Evolutionary conservation across 2,329 filamentous ascomycete genomes (phyloP).

Genomic region (Cercospora zeae-maydis): DNA sequence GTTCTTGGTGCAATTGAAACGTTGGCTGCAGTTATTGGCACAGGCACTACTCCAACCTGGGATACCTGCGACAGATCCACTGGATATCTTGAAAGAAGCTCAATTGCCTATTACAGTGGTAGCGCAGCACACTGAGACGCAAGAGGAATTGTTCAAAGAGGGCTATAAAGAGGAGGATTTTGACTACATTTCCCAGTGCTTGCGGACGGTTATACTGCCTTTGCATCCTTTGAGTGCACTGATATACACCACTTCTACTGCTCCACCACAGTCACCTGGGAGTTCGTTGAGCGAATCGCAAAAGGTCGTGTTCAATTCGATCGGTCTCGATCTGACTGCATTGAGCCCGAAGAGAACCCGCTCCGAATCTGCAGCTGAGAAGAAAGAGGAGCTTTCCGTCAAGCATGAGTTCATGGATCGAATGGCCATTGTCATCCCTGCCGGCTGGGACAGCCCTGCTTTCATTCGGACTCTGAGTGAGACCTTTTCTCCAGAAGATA

Average conservation of each 20-base stretch:
- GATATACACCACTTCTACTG: constrained; percentile 40
- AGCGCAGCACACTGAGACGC: constrained; percentile 93
- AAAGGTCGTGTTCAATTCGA: constrained; percentile 82
- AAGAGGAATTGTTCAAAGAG: constrained; percentile 84
- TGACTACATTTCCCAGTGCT: constrained; percentile 88
- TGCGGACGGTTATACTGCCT: constrained; percentile 83
- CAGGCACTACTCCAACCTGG: constrained; percentile 69
- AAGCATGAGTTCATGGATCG: constrained; percentile 57
- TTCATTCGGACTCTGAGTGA: constrained; percentile 92
- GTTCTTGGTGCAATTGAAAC: constrained; percentile 83
- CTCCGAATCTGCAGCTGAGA: constrained; percentile 39
- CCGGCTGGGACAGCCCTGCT: constrained; percentile 98
- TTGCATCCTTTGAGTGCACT: constrained; percentile 55
- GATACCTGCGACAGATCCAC: constrained; percentile 56
- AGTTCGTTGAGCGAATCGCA: constrained; percentile 40
- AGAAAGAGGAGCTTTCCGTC: constrained; percentile 55
- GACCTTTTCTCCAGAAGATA: constrained; percentile 83
- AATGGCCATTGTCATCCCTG: constrained; percentile 90
- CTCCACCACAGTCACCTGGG: constrained; percentile 37
- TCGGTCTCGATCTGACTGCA: constrained; percentile 49
- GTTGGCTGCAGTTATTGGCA: constrained; percentile 82
- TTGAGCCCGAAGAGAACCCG: constrained; percentile 48
- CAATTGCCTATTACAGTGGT: constrained; percentile 90
- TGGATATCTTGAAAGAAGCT: constrained; percentile 80
- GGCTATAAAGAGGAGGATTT: constrained; percentile 96